Base-by-base conservation (phyloP, 2,329 filamentous ascomycete species). In the Cladosporium cucumerinum region DNA sequence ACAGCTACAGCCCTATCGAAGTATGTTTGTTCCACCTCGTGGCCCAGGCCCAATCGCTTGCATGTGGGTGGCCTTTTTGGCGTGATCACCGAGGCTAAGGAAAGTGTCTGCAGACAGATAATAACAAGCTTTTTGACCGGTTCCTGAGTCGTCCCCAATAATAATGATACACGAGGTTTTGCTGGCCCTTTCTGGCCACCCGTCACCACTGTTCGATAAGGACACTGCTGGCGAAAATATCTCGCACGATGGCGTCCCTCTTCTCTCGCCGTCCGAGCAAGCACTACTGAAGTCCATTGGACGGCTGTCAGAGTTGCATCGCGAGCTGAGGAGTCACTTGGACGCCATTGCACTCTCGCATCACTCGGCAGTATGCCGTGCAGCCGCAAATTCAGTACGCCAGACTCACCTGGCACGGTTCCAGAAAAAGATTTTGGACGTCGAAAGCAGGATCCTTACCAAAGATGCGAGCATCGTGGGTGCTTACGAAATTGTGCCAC, bases 81-180 rank as follows among this genome's bases (percentile, higher is more conserved):
- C 16, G 16, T 14, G 51, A 54, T 54, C 51, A 54, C 51, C 51
- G 51, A 54, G 51, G 51, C 51, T 54, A 28, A 32, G 25, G 26
- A 18, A 32, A 21, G 30, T 12, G 51, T 30, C 51, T 32, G 51
- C 51, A 28, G 51, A 54, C 26, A 46, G 23, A 46, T 23, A 28
- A 54, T 32, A 54, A 32, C 51, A 54, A 54, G 28, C 51, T 54
- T 54, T 54, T n/a, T 12, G 26, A 5, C n/a, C 26, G 26, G 18
- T 30, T 39, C 26, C 51, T 54, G 51, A 18, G 14, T 30, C 55
- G 66, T 30, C 51, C 18, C 51, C 26, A 21, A 68, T 25, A 70
- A 68, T 25, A 70, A 99, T 99, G 95, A 91, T 99, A 78, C 95
- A 98, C 86, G 95, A 99, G 84, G 92, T 99, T 81, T 88, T 98